Conservation (phyloP, 2,329 filamentous ascomycete species). For the Sclerotiophoma versabilis region DNA sequence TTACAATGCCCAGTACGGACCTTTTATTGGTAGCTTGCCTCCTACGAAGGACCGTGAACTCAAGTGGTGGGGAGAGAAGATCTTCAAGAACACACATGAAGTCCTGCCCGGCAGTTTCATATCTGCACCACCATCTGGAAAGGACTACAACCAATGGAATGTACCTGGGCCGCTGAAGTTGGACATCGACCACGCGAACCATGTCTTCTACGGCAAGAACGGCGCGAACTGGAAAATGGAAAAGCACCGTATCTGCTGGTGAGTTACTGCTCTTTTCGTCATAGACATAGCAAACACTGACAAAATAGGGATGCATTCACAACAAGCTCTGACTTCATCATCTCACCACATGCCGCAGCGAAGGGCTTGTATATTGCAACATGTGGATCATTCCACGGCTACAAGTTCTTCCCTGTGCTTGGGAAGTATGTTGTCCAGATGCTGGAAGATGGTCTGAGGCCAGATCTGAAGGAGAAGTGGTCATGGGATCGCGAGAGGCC, state of each 20-base stretch:
- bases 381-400: slow-evolving; percentile 67
- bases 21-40: slow-evolving; percentile 43
- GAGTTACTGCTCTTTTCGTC: slow-evolving; percentile 20
- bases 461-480: slow-evolving; percentile 68
- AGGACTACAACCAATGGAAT: slow-evolving; percentile 70
- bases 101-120: slow-evolving; percentile 59
- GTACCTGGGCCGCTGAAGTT: slow-evolving; percentile 63
- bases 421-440: slow-evolving; percentile 62
- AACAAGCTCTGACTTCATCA: slow-evolving; percentile 62
- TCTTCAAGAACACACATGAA: slow-evolving; percentile 45
- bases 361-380: slow-evolving; percentile 63
- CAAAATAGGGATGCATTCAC: slow-evolving; percentile 68
- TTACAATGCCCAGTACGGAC: slow-evolving; percentile 38
- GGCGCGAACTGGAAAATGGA: slow-evolving; percentile 65
- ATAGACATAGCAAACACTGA: slow-evolving; percentile 34
- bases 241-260: slow-evolving; percentile 73
- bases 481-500: slow-evolving; percentile 66
- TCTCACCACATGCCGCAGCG: slow-evolving; percentile 59
- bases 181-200: slow-evolving; percentile 65
- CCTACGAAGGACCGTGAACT: slow-evolving; percentile 44
- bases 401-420: slow-evolving; percentile 67
- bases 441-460: slow-evolving; percentile 50
- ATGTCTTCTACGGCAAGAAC: slow-evolving; percentile 66
- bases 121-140: slow-evolving; percentile 63
- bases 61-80: slow-evolving; percentile 47